Conservation (phyloP, 2,329 filamentous ascomycete species). For the Cercospora zeina region DNA sequence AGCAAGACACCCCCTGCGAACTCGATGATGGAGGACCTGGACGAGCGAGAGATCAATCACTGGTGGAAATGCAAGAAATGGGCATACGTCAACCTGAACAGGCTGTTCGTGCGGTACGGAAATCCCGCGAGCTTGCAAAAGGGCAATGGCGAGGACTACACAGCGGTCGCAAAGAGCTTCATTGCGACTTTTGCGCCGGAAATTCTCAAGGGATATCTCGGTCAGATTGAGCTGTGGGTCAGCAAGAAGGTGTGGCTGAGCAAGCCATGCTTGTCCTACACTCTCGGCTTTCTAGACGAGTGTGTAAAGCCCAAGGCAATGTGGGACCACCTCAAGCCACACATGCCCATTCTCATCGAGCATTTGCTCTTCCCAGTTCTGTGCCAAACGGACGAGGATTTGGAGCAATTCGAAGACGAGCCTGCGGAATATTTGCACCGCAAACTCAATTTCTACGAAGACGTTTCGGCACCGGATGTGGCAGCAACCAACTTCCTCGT, state of each 20-base stretch:
- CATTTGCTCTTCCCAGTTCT: conserved; percentile 95
- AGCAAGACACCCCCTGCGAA: conserved; percentile 78
- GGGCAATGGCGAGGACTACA: conserved; percentile 72
- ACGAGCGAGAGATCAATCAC: conserved; percentile 88
- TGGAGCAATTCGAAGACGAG: conserved; percentile 90
- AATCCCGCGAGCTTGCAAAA: conserved; percentile 76
- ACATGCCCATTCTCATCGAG: conserved; percentile 88
- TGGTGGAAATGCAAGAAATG: conserved; percentile 99
- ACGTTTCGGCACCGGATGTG: conserved; percentile 91
- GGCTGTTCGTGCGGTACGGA: conserved; percentile 90
- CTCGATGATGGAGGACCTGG: conserved; percentile 74
- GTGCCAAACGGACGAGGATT: conserved; percentile 86
- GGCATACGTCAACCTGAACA: conserved; percentile 96
- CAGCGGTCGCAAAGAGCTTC: conserved; percentile 85
- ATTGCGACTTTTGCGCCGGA: conserved; percentile 89
- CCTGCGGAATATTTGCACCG: conserved; percentile 96
- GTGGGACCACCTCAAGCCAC: conserved; percentile 90
- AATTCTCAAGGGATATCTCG: conserved; percentile 91
- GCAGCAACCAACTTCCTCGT: conserved; percentile 96
- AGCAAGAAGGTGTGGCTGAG: conserved; percentile 92
- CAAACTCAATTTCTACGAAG: conserved; percentile 97
- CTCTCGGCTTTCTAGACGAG: conserved; percentile 91
- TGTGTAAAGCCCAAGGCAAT: conserved; percentile 96
- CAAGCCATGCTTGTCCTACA: conserved; percentile 90
- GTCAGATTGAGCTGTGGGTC: conserved; percentile 97